Percentiles rank a stretch among this genome's conserved stretches.
Evolutionary conservation across 257 asterid genomes (phyloP).

Genomic region (Jacaranda copaia): DNA sequence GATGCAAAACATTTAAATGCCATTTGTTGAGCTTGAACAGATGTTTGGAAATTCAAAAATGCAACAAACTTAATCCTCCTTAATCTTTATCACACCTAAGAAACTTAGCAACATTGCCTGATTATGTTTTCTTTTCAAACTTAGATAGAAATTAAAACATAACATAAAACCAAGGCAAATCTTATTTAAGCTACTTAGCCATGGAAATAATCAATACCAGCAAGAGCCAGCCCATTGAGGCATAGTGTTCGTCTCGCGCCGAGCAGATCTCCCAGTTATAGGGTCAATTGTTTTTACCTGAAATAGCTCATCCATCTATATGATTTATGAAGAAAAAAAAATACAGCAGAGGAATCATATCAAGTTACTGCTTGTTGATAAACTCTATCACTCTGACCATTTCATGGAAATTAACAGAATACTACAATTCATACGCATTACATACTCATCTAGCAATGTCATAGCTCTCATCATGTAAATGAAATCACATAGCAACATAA

Average conservation of each 20-base stretch:
- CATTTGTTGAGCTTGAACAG: not conserved
- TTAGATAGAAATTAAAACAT: slow-evolving; percentile 10
- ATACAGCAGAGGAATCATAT: slow-evolving; percentile 9
- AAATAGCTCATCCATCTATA: slow-evolving; percentile 37
- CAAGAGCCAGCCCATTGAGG: slow-evolving; percentile 99
- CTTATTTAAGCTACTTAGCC: slow-evolving; percentile 27
- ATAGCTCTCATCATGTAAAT: not conserved
- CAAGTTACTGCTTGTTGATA: slow-evolving; percentile 13
- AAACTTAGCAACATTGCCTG: slow-evolving; percentile 14
- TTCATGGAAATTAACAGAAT: slow-evolving; percentile 9
- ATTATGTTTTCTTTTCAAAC: slow-evolving; percentile 12
- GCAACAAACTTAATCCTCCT: not conserved
- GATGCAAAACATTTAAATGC: slow-evolving; percentile 6
- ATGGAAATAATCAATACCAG: slow-evolving; percentile 63
- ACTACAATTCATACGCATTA: slow-evolving; percentile 12
- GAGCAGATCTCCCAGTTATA: slow-evolving; percentile 69
- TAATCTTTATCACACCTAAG: slow-evolving; percentile 3
- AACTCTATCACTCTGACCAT: not conserved
- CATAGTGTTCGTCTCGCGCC: slow-evolving; percentile 95
- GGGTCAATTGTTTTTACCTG: slow-evolving; percentile 81
- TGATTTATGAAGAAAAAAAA: slow-evolving; percentile 13
- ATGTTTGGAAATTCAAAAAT: not conserved
- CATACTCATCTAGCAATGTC: slow-evolving; percentile 18
- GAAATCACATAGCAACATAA: slow-evolving; percentile 2
- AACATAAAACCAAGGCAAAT: slow-evolving; percentile 21